A percentile compares a stretch with the other conserved stretches of the same genome.
Conservation (phyloP, 225 moss, liverwort and hornwort species). For the Pseudisothecium myosuroides region DNA sequence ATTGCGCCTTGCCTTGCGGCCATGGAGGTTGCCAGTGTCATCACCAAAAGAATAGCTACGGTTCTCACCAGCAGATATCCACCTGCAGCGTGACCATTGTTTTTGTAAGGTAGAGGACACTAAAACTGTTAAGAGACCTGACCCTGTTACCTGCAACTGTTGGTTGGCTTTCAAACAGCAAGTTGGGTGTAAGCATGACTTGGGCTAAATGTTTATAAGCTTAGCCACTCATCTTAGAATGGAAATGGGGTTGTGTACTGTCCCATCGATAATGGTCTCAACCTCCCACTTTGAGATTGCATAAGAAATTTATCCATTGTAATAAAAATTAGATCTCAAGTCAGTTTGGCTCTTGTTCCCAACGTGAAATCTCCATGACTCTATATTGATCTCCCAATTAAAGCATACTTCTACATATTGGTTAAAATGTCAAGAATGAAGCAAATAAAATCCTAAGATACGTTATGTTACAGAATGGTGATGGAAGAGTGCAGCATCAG, state of each 20-base stretch:
- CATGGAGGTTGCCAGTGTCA: conserved; percentile 96
- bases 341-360: not conserved
- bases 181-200: not conserved
- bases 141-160: not conserved
- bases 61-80: conserved; percentile 72
- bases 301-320: not conserved
- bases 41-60: conserved; percentile 53
- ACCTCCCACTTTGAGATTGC: not conserved
- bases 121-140: not conserved
- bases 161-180: not conserved
- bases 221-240: not conserved
- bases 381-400: not conserved
- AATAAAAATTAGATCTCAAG: not conserved
- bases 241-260: not conserved
- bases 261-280: not conserved
- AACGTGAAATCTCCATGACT: not conserved
- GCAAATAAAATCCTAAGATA: not conserved
- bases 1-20: conserved; percentile 84
- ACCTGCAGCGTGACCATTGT: conserved; percentile 23
- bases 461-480: not conserved
- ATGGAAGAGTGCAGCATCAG: not conserved
- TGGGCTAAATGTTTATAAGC: not conserved
- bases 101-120: not conserved
- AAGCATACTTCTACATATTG: too few relatives aligned
- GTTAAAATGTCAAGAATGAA: not conserved